Conservation (phyloP, 2,329 filamentous ascomycete species). For the Coniella lustricola region DNA sequence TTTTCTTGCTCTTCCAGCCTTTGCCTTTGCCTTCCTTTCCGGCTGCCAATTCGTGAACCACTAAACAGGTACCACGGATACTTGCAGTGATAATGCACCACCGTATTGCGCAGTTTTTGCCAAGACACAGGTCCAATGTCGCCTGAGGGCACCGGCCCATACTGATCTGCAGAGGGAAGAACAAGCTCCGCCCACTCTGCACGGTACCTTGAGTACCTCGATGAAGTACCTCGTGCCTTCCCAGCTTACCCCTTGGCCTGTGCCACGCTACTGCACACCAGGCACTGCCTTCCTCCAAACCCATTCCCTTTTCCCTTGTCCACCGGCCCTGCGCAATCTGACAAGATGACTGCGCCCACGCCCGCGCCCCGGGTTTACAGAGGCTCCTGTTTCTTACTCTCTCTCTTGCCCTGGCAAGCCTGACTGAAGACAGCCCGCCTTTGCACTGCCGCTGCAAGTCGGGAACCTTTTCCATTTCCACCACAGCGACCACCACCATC, state of each 20-base stretch:
- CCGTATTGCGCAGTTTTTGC: not conserved
- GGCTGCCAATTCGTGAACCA: no score
- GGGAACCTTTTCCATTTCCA: not conserved
- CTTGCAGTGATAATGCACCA: no score
- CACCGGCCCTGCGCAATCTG: not conserved
- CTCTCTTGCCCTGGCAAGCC: not conserved
- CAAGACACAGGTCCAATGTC: not conserved
- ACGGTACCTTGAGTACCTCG: not conserved
- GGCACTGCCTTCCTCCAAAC: not conserved
- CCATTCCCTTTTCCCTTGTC: not conserved
- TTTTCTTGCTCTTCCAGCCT: no score
- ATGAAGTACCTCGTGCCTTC: not conserved
- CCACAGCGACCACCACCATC: not conserved
- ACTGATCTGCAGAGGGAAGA: slow-evolving; percentile 6
- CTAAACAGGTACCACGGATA: no score
- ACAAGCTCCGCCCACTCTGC: not conserved
- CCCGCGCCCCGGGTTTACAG: not conserved
- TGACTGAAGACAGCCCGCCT: not conserved
- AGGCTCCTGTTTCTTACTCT: not conserved
- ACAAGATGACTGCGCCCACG: not conserved
- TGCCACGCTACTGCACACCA: not conserved
- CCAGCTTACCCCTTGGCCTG: slow-evolving; percentile 10
- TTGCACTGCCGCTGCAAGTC: not conserved
- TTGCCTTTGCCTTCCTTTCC: no score
- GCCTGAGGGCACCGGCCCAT: not conserved